Evolutionary conservation across 2,329 filamentous ascomycete genomes (phyloP), one percentile per base, ranked within the genome.

Genomic region (Malbranchea zuffiana): DNA sequence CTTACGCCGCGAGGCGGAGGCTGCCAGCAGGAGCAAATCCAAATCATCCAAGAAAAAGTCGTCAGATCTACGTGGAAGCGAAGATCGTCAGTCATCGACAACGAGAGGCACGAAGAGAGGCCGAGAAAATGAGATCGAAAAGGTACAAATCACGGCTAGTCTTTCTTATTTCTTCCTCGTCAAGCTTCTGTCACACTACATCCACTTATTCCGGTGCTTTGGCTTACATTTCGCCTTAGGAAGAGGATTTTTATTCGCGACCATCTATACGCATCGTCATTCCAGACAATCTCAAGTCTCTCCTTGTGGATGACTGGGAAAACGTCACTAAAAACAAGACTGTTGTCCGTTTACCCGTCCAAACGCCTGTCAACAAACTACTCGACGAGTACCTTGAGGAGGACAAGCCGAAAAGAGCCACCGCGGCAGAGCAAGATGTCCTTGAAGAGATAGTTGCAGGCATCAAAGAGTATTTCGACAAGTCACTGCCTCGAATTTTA

Each of bases 281-380:
- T 46, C 86, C 90, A 0, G 90, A 96, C 54, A 76, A 82, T 47
- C 71, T 98, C 47, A 95, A 96, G 65, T 84, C 82, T 11, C 72
- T 93, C 44, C 75, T 98, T 3, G 90, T 98, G 15, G 90, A 98
- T 56, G 90, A 98, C 59, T 98, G 90, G 90, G 90, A 98, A 60
- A 93, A 95, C 51, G 78, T 98, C 44, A 98, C 90, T 39, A 96
- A 95, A 65, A 90, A 92, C 55, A 76, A 85, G 49, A 83, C 88
- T 54, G 76, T 96, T 3, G 84, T 95, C 20, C 79, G 83, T 1
- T 68, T 98, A 11, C 90, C 90, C 0, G 79, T 85, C 31, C 68
- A 71, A 18, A 74, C 80, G 35, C 77, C 88, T 1, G 84, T 90
- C 42, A 75, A 73, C 45, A 66, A 75, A 46, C 84, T 98, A 43